Evolutionary conservation across 225 moss, liverwort and hornwort genomes (phyloP).

Genomic region (Pleurozium schreberi): DNA sequence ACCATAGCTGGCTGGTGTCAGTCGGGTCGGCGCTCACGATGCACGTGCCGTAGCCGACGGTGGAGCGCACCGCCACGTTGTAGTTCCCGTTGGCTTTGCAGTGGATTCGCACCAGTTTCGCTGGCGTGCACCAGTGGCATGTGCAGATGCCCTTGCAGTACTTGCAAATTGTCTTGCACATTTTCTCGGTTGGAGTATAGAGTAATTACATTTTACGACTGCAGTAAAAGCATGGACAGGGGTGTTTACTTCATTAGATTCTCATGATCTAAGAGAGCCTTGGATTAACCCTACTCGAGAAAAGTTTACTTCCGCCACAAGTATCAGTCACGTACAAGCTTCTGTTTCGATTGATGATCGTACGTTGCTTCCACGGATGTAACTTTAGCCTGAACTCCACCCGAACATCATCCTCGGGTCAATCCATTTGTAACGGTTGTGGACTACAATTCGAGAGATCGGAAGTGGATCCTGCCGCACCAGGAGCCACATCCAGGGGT

Average conservation of each 20-base stretch:
- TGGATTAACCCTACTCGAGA: background rate
- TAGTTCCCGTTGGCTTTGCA: conserved; percentile 36
- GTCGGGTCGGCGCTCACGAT: conserved; percentile 15
- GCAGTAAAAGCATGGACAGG: background rate
- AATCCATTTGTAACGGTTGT: background rate
- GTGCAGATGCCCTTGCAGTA: conserved; percentile 12
- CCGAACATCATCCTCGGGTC: background rate
- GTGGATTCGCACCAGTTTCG: conserved; percentile 11
- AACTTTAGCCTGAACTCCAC: background rate
- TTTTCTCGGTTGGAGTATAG: background rate
- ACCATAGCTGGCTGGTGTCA: conserved; percentile 26
- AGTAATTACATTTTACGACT: background rate
- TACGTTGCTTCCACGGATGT: background rate
- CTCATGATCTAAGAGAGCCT: background rate
- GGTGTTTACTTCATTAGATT: background rate
- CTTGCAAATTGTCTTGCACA: conserved; percentile 9
- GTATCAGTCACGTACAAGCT: background rate
- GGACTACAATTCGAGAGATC: background rate
- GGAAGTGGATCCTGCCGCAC: background rate
- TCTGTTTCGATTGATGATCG: background rate
- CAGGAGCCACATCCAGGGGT: background rate
- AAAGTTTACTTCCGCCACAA: background rate
- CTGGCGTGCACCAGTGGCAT: conserved; percentile 11
- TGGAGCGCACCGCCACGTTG: conserved; percentile 26
- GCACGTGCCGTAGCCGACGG: conserved; percentile 16